Conservation (phyloP, 23 red algal genomes). For the Gracilariopsis chorda region DNA sequence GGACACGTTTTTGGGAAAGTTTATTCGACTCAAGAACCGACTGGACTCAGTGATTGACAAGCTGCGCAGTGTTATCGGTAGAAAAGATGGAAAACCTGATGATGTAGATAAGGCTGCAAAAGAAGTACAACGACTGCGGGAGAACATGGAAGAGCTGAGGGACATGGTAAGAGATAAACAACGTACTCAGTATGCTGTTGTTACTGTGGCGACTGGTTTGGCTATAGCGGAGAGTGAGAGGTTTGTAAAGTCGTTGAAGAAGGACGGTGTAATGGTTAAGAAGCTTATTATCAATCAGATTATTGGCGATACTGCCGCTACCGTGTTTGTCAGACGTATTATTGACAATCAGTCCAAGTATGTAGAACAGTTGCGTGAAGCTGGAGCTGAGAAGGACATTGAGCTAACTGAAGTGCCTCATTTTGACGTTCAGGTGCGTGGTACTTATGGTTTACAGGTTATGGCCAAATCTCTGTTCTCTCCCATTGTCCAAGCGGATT, state of each 20-base stretch:
- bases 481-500: neutral
- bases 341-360: constrained; percentile 54
- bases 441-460: constrained; percentile 51
- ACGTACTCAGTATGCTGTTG: constrained; percentile 74
- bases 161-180: constrained; percentile 66
- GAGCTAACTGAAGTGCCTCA: constrained; percentile 77
- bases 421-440: constrained; percentile 96
- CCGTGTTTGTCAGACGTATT: constrained; percentile 32
- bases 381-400: constrained; percentile 48
- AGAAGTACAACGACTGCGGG: constrained; percentile 45
- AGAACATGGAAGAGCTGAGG: constrained; percentile 67
- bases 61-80: constrained; percentile 56
- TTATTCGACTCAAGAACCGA: constrained; percentile 80
- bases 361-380: constrained; percentile 18
- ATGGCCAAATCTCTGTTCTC: constrained; percentile 63
- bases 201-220: constrained; percentile 88
- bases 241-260: constrained; percentile 47
- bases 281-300: constrained; percentile 93
- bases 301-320: constrained; percentile 41
- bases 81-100: constrained; percentile 31
- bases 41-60: constrained; percentile 72
- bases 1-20: constrained; percentile 82
- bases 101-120: constrained; percentile 48
- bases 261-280: constrained; percentile 48
- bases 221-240: constrained; percentile 88